Conservation (phyloP, 2,329 filamentous ascomycete species). For the Neospermospora avenae region DNA sequence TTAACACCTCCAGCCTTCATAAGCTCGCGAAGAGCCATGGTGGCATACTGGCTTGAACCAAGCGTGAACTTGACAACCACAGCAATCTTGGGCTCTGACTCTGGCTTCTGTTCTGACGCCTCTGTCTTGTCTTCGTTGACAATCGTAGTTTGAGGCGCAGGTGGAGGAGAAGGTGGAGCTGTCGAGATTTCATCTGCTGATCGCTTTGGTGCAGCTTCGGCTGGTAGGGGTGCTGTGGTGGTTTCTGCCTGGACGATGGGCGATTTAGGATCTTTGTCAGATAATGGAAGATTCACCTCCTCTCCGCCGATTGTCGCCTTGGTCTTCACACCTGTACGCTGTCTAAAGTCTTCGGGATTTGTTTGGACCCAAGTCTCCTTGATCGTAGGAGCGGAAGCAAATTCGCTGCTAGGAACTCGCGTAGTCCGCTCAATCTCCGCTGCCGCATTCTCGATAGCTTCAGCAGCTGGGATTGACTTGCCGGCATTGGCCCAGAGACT, state of each 20-base stretch:
- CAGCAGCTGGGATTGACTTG: constrained; percentile 27
- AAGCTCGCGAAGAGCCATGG: constrained; percentile 76
- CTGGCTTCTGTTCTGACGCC: background rate
- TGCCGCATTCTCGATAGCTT: constrained; percentile 21
- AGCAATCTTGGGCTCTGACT: constrained; percentile 52
- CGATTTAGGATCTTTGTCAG: background rate
- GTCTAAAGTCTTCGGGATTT: constrained; percentile 31
- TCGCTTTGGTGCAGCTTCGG: constrained; percentile 8
- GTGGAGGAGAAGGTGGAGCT: background rate
- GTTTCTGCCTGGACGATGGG: background rate
- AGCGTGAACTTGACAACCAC: constrained; percentile 73
- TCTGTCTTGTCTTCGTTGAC: background rate
- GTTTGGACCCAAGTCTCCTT: constrained; percentile 34
- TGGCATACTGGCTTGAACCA: constrained; percentile 78
- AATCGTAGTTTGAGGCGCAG: background rate
- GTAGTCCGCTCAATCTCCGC: background rate
- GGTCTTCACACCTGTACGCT: constrained; percentile 24
- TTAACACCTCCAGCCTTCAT: constrained; percentile 65
- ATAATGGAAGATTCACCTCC: background rate
- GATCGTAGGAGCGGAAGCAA: constrained; percentile 22
- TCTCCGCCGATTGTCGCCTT: constrained; percentile 12
- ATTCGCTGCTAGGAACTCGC: constrained; percentile 6
- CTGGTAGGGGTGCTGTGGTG: background rate
- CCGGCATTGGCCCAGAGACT: constrained; percentile 25
- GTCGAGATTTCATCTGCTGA: constrained; percentile 16